phyloP scores from a whole-genome alignment of 192 early-diverging fungal genomes.

The Piromyces sp. region DNA sequence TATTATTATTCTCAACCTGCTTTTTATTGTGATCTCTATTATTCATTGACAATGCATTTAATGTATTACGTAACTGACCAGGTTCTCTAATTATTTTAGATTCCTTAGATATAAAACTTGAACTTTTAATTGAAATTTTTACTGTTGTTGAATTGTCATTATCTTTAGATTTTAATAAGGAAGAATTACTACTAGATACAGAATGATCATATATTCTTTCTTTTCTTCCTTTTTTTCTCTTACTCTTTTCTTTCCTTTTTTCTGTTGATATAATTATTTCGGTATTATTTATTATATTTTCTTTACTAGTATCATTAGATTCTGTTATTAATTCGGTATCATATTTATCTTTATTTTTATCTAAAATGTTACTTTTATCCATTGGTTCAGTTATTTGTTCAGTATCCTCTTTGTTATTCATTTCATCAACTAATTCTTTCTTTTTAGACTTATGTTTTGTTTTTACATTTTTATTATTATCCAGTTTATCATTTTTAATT shows the following conservation, averaged over 20 bases:
- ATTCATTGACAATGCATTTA: not conserved
- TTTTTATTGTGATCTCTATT: not conserved
- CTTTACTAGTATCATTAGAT: not conserved
- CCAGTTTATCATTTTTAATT: not conserved
- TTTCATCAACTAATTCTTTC: not conserved
- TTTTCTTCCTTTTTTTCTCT: not conserved
- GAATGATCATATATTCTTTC: not conserved
- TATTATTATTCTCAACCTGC: too few relatives aligned
- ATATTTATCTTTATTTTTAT: too few relatives aligned
- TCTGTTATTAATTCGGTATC: not conserved
- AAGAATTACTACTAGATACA: not conserved
- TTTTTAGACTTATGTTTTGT: too few relatives aligned
- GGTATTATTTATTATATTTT: not conserved
- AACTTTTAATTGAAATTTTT: not conserved
- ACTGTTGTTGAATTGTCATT: not conserved
- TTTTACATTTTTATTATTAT: not conserved
- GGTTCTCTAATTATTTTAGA: not conserved
- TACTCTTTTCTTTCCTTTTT: not conserved
- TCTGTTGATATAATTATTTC: not conserved
- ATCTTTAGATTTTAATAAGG: not conserved
- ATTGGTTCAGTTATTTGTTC: not conserved
- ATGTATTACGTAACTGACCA: not conserved
- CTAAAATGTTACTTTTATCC: not conserved
- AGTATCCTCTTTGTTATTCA: not conserved
- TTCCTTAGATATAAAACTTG: not conserved